Conservation (phyloP, 2,329 filamentous ascomycete species). For the Colletotrichum costaricense region DNA sequence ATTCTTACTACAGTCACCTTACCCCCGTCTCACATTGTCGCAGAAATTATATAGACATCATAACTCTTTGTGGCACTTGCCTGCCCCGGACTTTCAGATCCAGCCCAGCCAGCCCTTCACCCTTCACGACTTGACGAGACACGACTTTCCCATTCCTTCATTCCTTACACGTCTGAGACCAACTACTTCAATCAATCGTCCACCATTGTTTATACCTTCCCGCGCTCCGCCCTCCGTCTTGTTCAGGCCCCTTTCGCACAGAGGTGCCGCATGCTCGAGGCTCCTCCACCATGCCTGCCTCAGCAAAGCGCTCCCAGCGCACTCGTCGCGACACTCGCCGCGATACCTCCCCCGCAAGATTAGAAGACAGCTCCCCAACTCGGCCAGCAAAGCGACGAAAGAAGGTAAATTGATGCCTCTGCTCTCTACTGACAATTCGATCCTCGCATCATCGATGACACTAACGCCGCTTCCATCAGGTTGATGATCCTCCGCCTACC, state of each 20-base stretch:
- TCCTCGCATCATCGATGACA: not conserved
- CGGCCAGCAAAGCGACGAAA: constrained; percentile 74
- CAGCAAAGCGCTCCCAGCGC: constrained; percentile 51
- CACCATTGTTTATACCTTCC: constrained; percentile 2
- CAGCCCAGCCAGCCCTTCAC: not conserved
- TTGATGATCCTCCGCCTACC: constrained; percentile 49
- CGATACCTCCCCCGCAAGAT: constrained; percentile 46
- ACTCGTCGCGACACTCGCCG: constrained; percentile 52
- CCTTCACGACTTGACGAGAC: constrained; percentile 24
- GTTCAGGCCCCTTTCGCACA: not conserved
- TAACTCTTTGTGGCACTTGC: constrained; percentile 22
- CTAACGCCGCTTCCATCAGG: constrained; percentile 42
- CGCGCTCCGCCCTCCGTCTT: not conserved
- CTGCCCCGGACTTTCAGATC: constrained; percentile 4
- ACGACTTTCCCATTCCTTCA: constrained; percentile 19
- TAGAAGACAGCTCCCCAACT: constrained; percentile 67
- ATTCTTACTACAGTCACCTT: not conserved
- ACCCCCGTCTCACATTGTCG: constrained; percentile 1
- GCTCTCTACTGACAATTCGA: constrained; percentile 1
- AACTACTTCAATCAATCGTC: constrained; percentile 26
- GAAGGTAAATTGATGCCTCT: constrained; percentile 57
- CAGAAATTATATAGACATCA: not conserved
- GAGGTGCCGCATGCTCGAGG: constrained; percentile 31
- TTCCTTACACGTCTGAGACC: constrained; percentile 26
- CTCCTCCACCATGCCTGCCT: constrained; percentile 47